A percentile compares a stretch with the other conserved stretches of the same genome.
Evolutionary conservation across 495 filamentous ascomycete species (phyloP).

Genomic region (Penicillium salamii): DNA sequence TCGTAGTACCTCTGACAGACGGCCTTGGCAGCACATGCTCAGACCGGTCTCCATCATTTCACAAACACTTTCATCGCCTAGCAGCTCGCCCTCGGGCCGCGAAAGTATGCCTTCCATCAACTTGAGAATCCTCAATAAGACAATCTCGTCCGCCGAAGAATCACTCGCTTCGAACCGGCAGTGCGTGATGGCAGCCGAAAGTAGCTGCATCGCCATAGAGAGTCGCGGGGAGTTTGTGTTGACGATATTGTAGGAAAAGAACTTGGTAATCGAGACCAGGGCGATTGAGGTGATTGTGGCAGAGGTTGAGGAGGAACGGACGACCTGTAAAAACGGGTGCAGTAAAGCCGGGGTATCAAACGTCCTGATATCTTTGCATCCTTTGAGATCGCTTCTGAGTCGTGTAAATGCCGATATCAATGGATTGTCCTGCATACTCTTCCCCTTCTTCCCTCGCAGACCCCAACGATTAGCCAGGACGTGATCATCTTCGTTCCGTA

Average conservation of each 20-base stretch:
- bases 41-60: slow-evolving; percentile 99
- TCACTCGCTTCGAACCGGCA: slow-evolving; percentile 97
- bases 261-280: slow-evolving; percentile 92
- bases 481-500: slow-evolving; percentile 45
- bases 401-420: slow-evolving; percentile 93
- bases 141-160: slow-evolving; percentile 90
- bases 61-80: slow-evolving; percentile 95
- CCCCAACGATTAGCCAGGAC: slow-evolving; percentile 73
- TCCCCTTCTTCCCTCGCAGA: slow-evolving; percentile 90
- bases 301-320: slow-evolving; percentile 93
- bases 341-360: slow-evolving; percentile 90
- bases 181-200: slow-evolving; percentile 94
- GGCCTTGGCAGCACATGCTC: slow-evolving; percentile 93
- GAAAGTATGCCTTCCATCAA: slow-evolving; percentile 98
- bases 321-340: slow-evolving; percentile 94
- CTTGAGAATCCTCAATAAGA: slow-evolving; percentile 87
- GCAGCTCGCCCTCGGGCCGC: slow-evolving; percentile 82
- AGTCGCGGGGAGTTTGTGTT: slow-evolving; percentile 77
- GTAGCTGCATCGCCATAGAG: slow-evolving; percentile 85
- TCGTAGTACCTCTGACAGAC: slow-evolving; percentile 86
- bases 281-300: slow-evolving; percentile 94
- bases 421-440: slow-evolving; percentile 97
- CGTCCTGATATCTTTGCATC: slow-evolving; percentile 86
- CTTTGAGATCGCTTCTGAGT: slow-evolving; percentile 81
- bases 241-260: slow-evolving; percentile 93